Evolutionary conservation across 352 stramenopile species (phyloP).

Genomic region (Salisapilia sapeloensis): DNA sequence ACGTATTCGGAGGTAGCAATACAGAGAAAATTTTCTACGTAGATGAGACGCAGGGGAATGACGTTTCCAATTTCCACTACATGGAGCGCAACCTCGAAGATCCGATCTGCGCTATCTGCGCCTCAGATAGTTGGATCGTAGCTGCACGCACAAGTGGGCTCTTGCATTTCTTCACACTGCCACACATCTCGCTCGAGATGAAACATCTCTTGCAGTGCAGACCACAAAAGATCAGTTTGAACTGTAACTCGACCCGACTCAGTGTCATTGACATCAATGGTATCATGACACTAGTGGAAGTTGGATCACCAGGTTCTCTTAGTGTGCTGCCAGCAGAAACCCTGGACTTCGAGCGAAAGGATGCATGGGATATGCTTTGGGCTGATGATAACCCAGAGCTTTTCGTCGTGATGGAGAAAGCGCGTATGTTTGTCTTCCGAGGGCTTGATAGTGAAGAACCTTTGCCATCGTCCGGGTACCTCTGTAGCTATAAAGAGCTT

Average conservation of each 20-base stretch:
- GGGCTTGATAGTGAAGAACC: slow-evolving; percentile 78
- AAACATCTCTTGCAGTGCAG: slow-evolving; percentile 76
- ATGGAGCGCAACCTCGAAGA: slow-evolving; percentile 53
- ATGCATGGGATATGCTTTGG: slow-evolving; percentile 87
- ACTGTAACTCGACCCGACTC: slow-evolving; percentile 78
- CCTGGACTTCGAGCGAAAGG: slow-evolving; percentile 71
- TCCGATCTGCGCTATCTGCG: slow-evolving; percentile 73
- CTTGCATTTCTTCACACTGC: slow-evolving; percentile 83
- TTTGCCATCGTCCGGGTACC: slow-evolving; percentile 75
- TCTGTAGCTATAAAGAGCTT: slow-evolving; percentile 80
- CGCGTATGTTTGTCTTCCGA: slow-evolving; percentile 81
- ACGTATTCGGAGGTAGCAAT: too few relatives aligned
- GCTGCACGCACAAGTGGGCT: slow-evolving; percentile 66
- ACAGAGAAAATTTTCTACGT: slow-evolving; percentile 86
- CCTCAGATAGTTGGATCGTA: slow-evolving; percentile 73
- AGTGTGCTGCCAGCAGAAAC: slow-evolving; percentile 54
- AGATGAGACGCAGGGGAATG: slow-evolving; percentile 61
- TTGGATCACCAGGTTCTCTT: slow-evolving; percentile 33
- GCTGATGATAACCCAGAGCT: slow-evolving; percentile 84
- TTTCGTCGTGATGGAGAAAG: slow-evolving; percentile 89
- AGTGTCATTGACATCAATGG: slow-evolving; percentile 83
- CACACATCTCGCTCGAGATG: slow-evolving; percentile 84
- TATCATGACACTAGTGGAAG: slow-evolving; percentile 77
- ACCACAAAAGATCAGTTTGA: slow-evolving; percentile 70
- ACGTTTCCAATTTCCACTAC: slow-evolving; percentile 59